Evolutionary conservation across 495 filamentous ascomycete species (phyloP).

Genomic region (Penicillium turbatum): DNA sequence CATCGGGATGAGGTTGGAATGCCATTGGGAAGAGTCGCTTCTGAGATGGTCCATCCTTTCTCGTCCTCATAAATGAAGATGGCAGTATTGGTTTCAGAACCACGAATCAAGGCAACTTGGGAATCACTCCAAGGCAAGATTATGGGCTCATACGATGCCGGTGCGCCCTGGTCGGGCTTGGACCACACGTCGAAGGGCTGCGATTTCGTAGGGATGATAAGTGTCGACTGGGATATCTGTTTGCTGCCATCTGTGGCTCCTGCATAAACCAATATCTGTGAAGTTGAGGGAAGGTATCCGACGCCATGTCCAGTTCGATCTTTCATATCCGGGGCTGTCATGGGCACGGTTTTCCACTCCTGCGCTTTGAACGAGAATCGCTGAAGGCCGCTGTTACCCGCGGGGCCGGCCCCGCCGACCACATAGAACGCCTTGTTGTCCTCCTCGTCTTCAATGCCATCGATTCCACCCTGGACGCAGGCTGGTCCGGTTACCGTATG

Average conservation of each 20-base stretch:
- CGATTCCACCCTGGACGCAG: slow-evolving; percentile 64
- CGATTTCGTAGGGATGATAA: slow-evolving; percentile 55
- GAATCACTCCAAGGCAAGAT: slow-evolving; percentile 72
- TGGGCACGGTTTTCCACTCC: slow-evolving; percentile 67
- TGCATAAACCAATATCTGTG: slow-evolving; percentile 76
- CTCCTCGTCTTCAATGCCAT: slow-evolving; percentile 38
- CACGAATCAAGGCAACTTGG: slow-evolving; percentile 73
- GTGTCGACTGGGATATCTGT: slow-evolving; percentile 66
- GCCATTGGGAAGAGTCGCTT: slow-evolving; percentile 53
- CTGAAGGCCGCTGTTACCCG: slow-evolving; percentile 72
- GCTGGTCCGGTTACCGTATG: slow-evolving; percentile 65
- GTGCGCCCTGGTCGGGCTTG: slow-evolving; percentile 45
- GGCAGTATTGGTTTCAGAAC: slow-evolving; percentile 58
- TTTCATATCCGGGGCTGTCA: slow-evolving; percentile 52
- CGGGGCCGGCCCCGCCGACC: slow-evolving; percentile 65
- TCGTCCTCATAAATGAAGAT: slow-evolving; percentile 58
- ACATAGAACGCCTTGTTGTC: slow-evolving; percentile 69
- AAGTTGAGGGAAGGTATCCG: slow-evolving; percentile 64
- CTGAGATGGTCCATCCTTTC: slow-evolving; percentile 61
- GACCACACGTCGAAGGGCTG: slow-evolving; percentile 57
- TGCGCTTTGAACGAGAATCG: slow-evolving; percentile 71
- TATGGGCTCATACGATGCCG: slow-evolving; percentile 62
- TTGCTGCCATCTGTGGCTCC: slow-evolving; percentile 58
- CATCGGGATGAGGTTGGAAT: slow-evolving; percentile 57
- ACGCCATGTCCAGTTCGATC: slow-evolving; percentile 72